Percentiles rank a stretch among this genome's conserved stretches.
Conservation (phyloP, 2,329 filamentous ascomycete genomes). For the Orbilia quercus region DNA sequence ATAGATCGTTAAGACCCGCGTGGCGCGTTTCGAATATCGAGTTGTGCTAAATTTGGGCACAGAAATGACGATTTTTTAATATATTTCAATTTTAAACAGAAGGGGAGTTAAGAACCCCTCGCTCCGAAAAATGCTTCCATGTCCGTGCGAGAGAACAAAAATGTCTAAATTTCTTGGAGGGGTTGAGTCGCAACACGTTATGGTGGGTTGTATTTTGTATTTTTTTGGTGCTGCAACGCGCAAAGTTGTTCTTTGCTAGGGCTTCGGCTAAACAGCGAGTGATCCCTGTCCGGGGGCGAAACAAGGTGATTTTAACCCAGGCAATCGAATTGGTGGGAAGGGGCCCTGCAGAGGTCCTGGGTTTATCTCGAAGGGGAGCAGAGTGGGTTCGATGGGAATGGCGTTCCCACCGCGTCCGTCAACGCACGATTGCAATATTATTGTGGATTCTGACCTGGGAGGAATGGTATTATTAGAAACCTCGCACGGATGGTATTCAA, state of each 20-base stretch:
- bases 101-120: slow-evolving; percentile 25
- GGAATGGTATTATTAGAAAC: slow-evolving; percentile 57
- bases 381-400: slow-evolving; percentile 46
- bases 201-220: slow-evolving; percentile 47
- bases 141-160: slow-evolving; percentile 43
- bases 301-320: slow-evolving; percentile 54
- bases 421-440: slow-evolving; percentile 6
- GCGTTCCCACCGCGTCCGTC: slow-evolving; percentile 20
- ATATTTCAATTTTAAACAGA: slow-evolving; percentile 51
- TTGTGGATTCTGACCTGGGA: no score
- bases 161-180: not conserved
- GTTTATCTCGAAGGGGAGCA: slow-evolving; percentile 47
- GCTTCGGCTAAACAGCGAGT: slow-evolving; percentile 54
- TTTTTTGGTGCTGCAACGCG: slow-evolving; percentile 42
- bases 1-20: slow-evolving; percentile 48
- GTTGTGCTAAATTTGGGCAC: slow-evolving; percentile 50
- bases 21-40: slow-evolving; percentile 55
- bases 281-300: slow-evolving; percentile 49
- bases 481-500: slow-evolving; percentile 25
- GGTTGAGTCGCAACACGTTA: slow-evolving; percentile 44
- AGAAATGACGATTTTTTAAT: slow-evolving; percentile 56
- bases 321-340: slow-evolving; percentile 32
- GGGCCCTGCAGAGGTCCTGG: slow-evolving; percentile 51
- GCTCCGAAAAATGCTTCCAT: not conserved
- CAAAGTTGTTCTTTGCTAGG: no score